A percentile compares a stretch with the other conserved stretches of the same genome.
Conservation (phyloP, 2,329 filamentous ascomycete species). For the Botryotinia calthae region DNA sequence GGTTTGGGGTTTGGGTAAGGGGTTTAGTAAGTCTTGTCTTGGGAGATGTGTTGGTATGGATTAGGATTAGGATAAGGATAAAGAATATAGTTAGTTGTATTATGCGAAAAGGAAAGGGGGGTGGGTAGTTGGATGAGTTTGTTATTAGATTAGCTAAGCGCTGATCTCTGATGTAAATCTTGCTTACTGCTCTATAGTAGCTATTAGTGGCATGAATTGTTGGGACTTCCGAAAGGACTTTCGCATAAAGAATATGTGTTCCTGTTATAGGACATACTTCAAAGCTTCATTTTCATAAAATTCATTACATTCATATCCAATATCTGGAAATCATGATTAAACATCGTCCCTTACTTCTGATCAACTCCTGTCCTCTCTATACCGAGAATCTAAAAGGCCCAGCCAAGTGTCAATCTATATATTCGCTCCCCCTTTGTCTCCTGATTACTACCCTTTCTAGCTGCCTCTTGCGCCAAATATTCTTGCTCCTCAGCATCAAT, state of each 20-base stretch:
- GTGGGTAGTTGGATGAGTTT: neutral
- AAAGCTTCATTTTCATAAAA: neutral
- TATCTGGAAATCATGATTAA: neutral
- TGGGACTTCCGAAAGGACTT: neutral
- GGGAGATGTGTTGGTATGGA: neutral
- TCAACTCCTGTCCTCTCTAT: neutral
- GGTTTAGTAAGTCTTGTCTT: neutral
- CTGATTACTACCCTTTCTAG: slow-evolving; percentile 23
- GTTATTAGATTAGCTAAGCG: neutral
- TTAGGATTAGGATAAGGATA: neutral
- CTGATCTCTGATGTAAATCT: neutral
- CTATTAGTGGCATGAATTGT: neutral
- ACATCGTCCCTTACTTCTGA: neutral
- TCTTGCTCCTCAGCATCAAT: slow-evolving; percentile 59
- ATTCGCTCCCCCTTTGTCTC: slow-evolving; percentile 22
- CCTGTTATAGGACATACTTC: neutral
- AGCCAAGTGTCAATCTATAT: slow-evolving; percentile 23
- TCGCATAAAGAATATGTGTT: neutral
- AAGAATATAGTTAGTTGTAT: neutral
- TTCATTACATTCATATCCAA: neutral
- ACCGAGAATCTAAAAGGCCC: slow-evolving; percentile 15
- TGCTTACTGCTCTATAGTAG: neutral
- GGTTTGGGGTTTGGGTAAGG: neutral
- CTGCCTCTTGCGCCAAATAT: slow-evolving; percentile 31
- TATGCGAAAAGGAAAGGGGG: neutral